Evolutionary conservation across 2,329 filamentous ascomycete species (phyloP).

Genomic region (Spiromastix sp.): DNA sequence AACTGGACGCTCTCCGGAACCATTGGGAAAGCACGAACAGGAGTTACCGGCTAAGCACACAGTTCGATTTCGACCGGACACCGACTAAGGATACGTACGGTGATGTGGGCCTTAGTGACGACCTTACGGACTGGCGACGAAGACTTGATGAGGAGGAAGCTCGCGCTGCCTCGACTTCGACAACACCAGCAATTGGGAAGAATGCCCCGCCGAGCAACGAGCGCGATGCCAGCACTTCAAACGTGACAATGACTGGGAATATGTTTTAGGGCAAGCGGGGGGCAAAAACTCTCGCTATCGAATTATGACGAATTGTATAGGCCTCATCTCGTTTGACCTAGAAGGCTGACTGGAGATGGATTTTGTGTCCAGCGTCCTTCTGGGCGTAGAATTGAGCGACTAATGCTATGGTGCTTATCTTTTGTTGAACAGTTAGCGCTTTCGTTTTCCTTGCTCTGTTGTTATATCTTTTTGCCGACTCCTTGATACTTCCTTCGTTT

Average conservation of each 20-base stretch:
- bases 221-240: neutral
- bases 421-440: too few species aligned
- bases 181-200: slow-evolving; percentile 1
- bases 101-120: slow-evolving; percentile 51
- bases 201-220: neutral
- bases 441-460: too few species aligned
- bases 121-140: slow-evolving; percentile 69
- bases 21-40: slow-evolving; percentile 97
- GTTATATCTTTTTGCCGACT: too few species aligned
- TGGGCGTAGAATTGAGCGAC: too few species aligned
- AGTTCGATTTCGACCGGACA: slow-evolving; percentile 71
- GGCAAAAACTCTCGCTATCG: slow-evolving; percentile 7
- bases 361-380: too few species aligned
- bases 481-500: too few species aligned
- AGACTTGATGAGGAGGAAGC: slow-evolving; percentile 54
- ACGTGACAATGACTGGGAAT: slow-evolving; percentile 15
- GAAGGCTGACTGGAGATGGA: too few species aligned
- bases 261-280: slow-evolving; percentile 22
- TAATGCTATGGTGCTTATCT: too few species aligned
- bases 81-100: slow-evolving; percentile 35
- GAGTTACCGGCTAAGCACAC: slow-evolving; percentile 81
- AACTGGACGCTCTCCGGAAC: slow-evolving; percentile 78
- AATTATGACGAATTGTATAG: neutral
- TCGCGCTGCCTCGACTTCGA: slow-evolving; percentile 17
- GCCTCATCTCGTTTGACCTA: neutral